These are phyloP conservation scores for Fraxinus albicans DNA, from an alignment of 305 asterid species.

Conservation along the genomic window DNA sequence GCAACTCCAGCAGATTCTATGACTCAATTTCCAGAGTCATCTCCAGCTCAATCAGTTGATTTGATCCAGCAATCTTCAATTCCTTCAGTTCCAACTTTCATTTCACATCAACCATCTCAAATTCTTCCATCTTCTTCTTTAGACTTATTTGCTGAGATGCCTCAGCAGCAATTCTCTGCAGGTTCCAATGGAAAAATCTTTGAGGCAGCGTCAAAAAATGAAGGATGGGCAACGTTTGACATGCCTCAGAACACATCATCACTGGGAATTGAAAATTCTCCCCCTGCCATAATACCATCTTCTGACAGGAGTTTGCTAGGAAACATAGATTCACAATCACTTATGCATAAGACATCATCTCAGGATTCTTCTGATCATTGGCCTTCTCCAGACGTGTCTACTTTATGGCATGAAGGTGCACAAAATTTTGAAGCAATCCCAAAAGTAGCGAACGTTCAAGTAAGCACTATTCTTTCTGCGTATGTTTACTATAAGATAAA, in stretches of 20 bases:
- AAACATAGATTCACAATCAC: conserved; percentile 39
- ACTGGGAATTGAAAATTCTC: conserved; percentile 28
- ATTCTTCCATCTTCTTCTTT: conserved; percentile 34
- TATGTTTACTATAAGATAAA: background rate
- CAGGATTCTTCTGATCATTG: conserved; percentile 33
- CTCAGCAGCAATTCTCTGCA: conserved; percentile 49
- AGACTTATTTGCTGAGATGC: conserved; percentile 40
- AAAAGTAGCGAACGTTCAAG: conserved; percentile 34
- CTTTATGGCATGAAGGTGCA: conserved; percentile 34
- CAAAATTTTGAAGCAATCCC: conserved; percentile 30
- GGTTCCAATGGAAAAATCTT: conserved; percentile 36
- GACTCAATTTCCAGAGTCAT: conserved; percentile 41
- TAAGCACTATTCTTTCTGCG: conserved; percentile 26
- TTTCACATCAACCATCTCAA: conserved; percentile 40
- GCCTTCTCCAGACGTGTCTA: conserved; percentile 31
- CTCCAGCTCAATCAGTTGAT: conserved; percentile 35
- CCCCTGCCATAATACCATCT: conserved; percentile 35
- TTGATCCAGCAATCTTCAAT: conserved; percentile 44
- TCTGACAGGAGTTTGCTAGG: conserved; percentile 40
- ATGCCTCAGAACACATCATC: conserved; percentile 46
- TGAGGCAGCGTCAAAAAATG: conserved; percentile 42
- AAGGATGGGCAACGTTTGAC: conserved; percentile 94
- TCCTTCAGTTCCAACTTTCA: conserved; percentile 39
- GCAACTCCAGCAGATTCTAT: conserved; percentile 31
- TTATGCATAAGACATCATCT: conserved; percentile 40